Percentiles rank a stretch among this genome's conserved stretches.
Conservation (phyloP, 169 alveolate genomes). For the Perkinsus olseni region DNA sequence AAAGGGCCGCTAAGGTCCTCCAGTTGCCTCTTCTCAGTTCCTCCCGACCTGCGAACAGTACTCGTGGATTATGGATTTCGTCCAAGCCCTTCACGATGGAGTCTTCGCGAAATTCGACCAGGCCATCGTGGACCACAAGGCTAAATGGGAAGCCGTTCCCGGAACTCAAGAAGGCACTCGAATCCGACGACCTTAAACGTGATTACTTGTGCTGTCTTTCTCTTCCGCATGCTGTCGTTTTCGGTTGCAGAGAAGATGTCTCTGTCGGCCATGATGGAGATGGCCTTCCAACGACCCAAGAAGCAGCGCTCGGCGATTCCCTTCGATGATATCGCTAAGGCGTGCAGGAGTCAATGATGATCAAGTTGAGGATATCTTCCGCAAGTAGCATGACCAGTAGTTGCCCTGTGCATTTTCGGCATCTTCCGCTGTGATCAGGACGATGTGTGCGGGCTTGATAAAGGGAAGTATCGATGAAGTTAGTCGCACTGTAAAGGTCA, state of each 20-base stretch:
- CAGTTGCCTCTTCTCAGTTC: background rate
- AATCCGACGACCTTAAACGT: background rate
- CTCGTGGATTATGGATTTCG: background rate
- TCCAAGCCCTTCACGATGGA: background rate
- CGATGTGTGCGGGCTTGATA: background rate
- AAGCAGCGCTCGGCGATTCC: background rate
- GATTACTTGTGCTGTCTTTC: background rate
- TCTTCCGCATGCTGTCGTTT: background rate
- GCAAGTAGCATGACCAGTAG: background rate
- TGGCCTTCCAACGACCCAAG: background rate
- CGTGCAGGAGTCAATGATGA: background rate
- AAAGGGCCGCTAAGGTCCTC: background rate
- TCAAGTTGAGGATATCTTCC: background rate
- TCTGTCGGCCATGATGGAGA: background rate
- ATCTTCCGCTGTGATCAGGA: background rate
- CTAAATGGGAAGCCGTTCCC: background rate
- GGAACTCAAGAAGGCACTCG: background rate
- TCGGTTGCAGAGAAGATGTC: background rate
- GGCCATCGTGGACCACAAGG: background rate
- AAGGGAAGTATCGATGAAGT: background rate
- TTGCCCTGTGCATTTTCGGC: background rate
- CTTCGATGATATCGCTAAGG: background rate
- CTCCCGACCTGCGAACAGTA: background rate
- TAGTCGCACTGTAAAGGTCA: background rate
- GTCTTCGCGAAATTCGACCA: background rate